Percentiles rank a stretch among this genome's conserved stretches.
Conservation (phyloP, 169 alveolate species). For the Cryptosporidium meleagridis region DNA sequence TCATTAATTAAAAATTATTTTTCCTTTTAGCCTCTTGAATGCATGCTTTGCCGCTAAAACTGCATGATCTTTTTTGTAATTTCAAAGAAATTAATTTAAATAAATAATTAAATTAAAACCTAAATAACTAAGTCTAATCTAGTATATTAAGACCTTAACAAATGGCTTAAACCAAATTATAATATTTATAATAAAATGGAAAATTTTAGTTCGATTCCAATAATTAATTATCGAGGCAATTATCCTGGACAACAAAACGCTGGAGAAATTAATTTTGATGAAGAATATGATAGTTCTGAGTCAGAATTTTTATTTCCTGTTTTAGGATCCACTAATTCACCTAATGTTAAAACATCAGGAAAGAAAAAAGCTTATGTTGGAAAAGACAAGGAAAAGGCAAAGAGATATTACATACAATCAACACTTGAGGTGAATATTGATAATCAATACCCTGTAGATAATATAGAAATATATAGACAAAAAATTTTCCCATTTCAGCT, state of each 20-base stretch:
- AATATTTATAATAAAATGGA: not conserved
- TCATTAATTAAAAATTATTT: no score
- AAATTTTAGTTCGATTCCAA: slow-evolving; percentile 22
- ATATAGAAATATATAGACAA: slow-evolving; percentile 59
- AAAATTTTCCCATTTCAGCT: slow-evolving; percentile 56
- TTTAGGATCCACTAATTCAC: not conserved
- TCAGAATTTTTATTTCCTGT: slow-evolving; percentile 10
- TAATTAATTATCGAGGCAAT: slow-evolving; percentile 47
- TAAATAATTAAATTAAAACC: not conserved
- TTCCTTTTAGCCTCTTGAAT: not conserved
- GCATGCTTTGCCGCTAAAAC: slow-evolving; percentile 36
- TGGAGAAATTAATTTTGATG: not conserved
- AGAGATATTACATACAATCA: slow-evolving; percentile 47
- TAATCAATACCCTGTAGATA: slow-evolving; percentile 35
- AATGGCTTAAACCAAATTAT: not conserved
- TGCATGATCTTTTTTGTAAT: slow-evolving; percentile 46
- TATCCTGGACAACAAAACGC: slow-evolving; percentile 41
- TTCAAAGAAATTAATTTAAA: not conserved
- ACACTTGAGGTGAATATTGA: slow-evolving; percentile 63
- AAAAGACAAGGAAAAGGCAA: slow-evolving; percentile 26
- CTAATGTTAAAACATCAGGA: not conserved
- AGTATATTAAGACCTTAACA: not conserved
- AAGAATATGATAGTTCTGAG: slow-evolving; percentile 42
- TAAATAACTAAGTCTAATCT: not conserved
- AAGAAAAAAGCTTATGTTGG: not conserved